Evolutionary conservation across 768 basidiomycete genomes (phyloP).

Genomic region (Krasilnikovozyma curviuscula): DNA sequence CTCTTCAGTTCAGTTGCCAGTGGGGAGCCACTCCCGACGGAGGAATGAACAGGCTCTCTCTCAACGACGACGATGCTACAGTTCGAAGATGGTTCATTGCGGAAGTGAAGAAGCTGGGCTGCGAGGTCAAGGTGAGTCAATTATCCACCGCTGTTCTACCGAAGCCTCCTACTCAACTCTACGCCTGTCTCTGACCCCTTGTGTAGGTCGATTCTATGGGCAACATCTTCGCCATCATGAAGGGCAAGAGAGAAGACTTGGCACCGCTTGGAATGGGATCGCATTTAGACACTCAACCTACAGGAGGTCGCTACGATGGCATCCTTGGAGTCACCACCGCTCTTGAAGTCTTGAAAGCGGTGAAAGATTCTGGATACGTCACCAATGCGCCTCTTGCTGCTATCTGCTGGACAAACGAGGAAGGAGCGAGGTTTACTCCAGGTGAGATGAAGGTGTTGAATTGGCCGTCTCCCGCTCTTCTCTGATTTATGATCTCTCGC

Average conservation of each 20-base stretch:
- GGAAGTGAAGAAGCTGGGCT: conserved; percentile 3
- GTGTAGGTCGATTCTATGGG: conserved; percentile 12
- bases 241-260: neutral
- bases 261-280: conserved; percentile 11
- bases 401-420: conserved; percentile 11
- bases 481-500: no score
- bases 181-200: no score
- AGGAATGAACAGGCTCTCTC: neutral
- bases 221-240: conserved; percentile 11
- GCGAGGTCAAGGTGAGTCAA: conserved; percentile 10
- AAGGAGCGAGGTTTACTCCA: neutral
- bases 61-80: conserved; percentile 12
- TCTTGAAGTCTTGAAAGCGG: conserved; percentile 4
- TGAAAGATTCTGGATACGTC: neutral
- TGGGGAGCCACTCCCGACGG: no score
- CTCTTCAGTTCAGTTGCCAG: no score
- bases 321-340: conserved; percentile 11
- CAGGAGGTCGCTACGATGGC: conserved; percentile 13
- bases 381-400: conserved; percentile 2
- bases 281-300: conserved; percentile 13
- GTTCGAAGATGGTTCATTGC: conserved; percentile 6
- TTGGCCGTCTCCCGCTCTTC: no score
- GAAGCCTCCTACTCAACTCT: no score
- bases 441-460: no score
- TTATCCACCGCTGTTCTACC: no score